Evolutionary conservation across 805 yeast genomes (phyloP).

Genomic region (Blastobotrys americana): DNA sequence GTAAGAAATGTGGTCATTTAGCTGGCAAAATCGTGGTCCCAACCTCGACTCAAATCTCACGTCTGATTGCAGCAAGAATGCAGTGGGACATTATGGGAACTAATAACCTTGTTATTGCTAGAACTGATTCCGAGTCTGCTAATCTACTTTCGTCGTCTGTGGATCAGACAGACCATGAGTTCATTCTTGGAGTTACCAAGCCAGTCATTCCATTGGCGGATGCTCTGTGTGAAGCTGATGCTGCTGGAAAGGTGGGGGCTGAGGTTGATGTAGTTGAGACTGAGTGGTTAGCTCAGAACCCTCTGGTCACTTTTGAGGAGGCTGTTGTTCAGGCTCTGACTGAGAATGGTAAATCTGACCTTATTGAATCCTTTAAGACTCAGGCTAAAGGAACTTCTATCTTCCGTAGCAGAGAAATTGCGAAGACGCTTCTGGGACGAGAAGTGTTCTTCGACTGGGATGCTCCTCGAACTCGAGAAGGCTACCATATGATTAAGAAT

Average conservation of each 20-base stretch:
- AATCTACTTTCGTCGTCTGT: slow-evolving; percentile 44
- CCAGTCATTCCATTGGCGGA: slow-evolving; percentile 41
- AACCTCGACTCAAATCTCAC: slow-evolving; percentile 46
- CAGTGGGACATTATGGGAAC: slow-evolving; percentile 62
- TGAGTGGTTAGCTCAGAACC: slow-evolving; percentile 40
- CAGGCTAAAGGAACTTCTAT: slow-evolving; percentile 28
- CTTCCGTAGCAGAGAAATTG: slow-evolving; percentile 24
- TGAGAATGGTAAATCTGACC: slow-evolving; percentile 26
- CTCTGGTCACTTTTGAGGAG: slow-evolving; percentile 43
- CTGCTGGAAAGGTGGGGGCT: slow-evolving; percentile 31
- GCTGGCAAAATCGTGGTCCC: slow-evolving; percentile 60
- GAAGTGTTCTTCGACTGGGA: slow-evolving; percentile 50
- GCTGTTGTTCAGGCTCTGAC: slow-evolving; percentile 36
- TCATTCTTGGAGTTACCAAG: slow-evolving; percentile 42
- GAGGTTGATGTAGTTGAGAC: slow-evolving; percentile 37
- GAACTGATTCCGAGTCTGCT: slow-evolving; percentile 54
- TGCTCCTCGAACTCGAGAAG: slow-evolving; percentile 52
- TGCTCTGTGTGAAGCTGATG: slow-evolving; percentile 38
- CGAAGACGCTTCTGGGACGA: slow-evolving; percentile 26
- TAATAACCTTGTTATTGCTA: slow-evolving; percentile 50
- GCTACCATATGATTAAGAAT: slow-evolving; percentile 43
- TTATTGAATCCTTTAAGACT: slow-evolving; percentile 26
- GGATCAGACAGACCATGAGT: slow-evolving; percentile 53
- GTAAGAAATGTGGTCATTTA: slow-evolving; percentile 58
- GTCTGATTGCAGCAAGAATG: slow-evolving; percentile 50